These are phyloP conservation scores for Podospora australis DNA, from an alignment of 495 filamentous ascomycete genomes.

Conservation along the genomic window DNA sequence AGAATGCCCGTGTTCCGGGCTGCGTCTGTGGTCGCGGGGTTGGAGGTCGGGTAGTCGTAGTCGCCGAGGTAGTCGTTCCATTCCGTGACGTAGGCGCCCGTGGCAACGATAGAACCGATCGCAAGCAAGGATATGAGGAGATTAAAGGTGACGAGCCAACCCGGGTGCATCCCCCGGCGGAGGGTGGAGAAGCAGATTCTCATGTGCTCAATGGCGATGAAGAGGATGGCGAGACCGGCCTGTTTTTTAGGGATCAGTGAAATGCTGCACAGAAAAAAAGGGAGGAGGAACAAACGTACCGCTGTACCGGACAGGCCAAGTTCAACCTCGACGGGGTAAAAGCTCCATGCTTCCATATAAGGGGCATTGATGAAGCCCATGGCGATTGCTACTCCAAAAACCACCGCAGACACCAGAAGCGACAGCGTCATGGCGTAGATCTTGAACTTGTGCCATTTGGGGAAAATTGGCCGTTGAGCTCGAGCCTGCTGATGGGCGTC, in stretches of 20 bases:
- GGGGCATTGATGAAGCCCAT: slow-evolving; percentile 6
- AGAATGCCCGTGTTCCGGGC: neutral
- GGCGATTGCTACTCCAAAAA: slow-evolving; percentile 23
- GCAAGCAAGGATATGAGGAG: slow-evolving; percentile 27
- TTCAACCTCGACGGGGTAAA: neutral
- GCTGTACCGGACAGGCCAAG: slow-evolving; percentile 8
- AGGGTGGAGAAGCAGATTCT: slow-evolving; percentile 18
- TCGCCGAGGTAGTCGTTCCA: slow-evolving; percentile 1
- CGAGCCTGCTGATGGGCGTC: neutral
- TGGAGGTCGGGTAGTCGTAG: slow-evolving; percentile 7
- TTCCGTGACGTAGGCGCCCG: slow-evolving; percentile 8
- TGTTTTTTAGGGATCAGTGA: slow-evolving; percentile 6
- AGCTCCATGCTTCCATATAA: neutral
- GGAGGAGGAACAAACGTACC: slow-evolving; percentile 8
- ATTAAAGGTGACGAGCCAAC: slow-evolving; percentile 31
- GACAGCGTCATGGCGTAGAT: slow-evolving; percentile 24
- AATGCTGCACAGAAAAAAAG: neutral
- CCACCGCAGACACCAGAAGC: slow-evolving; percentile 19
- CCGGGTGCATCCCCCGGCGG: slow-evolving; percentile 30
- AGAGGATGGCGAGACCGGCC: slow-evolving; percentile 29
- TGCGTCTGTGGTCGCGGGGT: neutral
- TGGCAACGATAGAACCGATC: slow-evolving; percentile 13
- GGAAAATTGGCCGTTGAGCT: no score
- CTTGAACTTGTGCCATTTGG: slow-evolving; percentile 25
- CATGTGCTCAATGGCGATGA: slow-evolving; percentile 32